phyloP scores from a whole-genome alignment of 176 grass and related monocot species.

The Lolium perenne region DNA sequence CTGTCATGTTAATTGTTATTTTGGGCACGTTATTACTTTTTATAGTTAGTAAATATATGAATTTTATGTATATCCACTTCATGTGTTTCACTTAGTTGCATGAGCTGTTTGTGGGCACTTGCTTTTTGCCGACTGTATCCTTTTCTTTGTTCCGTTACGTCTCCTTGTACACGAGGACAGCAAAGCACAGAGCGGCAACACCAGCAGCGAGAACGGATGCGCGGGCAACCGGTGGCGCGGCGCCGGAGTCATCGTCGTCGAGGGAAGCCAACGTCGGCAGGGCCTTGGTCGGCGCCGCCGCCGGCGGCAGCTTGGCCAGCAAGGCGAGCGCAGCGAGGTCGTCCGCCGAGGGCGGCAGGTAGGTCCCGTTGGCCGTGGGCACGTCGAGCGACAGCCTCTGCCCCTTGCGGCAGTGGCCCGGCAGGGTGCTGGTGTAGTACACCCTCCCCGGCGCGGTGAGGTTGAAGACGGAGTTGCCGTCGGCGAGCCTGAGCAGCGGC shows the following conservation, averaged over 20 bases:
- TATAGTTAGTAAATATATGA: too few species aligned
- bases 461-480: slow-evolving; percentile 93
- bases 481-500: slow-evolving; percentile 53
- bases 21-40: too few species aligned
- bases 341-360: slow-evolving; percentile 43
- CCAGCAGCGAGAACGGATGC: slow-evolving; percentile 26
- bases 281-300: neutral
- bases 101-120: neutral
- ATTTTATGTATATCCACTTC: too few species aligned
- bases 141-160: neutral
- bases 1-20: too few species aligned
- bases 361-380: slow-evolving; percentile 63
- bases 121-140: neutral
- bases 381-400: slow-evolving; percentile 82
- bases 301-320: neutral
- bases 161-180: slow-evolving; percentile 8
- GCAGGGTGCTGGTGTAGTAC: slow-evolving; percentile 69
- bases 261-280: neutral
- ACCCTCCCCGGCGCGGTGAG: slow-evolving; percentile 58
- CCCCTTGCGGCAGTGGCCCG: slow-evolving; percentile 63
- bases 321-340: neutral
- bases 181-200: neutral
- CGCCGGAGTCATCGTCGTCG: slow-evolving; percentile 20
- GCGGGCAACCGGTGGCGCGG: neutral
- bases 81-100: too few species aligned